A percentile compares a stretch with the other conserved stretches of the same genome.
Conservation (phyloP, 345 rosid species). For the Lagerstroemia speciosa region DNA sequence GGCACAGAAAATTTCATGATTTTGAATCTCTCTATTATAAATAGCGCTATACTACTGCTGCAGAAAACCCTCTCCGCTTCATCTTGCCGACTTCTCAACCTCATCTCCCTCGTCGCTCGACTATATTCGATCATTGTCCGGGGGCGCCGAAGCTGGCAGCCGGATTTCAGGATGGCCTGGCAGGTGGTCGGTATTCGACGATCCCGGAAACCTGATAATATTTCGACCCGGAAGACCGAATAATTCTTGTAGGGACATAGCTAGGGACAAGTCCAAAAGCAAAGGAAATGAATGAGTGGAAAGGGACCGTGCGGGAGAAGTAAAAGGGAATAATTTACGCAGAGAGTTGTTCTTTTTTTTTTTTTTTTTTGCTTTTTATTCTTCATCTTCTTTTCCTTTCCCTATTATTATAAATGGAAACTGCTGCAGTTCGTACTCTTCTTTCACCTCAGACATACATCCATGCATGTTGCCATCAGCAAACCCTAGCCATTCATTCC, state of each 20-base stretch:
- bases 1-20: too few relatives aligned
- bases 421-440: background rate
- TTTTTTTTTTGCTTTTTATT: background rate
- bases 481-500: conserved; percentile 1
- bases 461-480: background rate
- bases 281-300: background rate
- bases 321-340: background rate
- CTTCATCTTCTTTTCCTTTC: background rate
- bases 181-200: background rate
- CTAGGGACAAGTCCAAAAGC: background rate
- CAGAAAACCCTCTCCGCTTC: too few relatives aligned
- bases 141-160: too few relatives aligned
- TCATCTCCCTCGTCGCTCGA: too few relatives aligned
- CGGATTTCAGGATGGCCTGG: too few relatives aligned
- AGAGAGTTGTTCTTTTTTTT: background rate
- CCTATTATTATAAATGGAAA: background rate
- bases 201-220: background rate
- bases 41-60: too few relatives aligned
- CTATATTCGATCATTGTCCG: too few relatives aligned
- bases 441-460: background rate
- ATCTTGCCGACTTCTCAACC: too few relatives aligned
- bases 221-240: too few relatives aligned
- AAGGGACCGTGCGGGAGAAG: background rate
- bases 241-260: background rate
- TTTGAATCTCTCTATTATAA: too few relatives aligned